phyloP scores from a whole-genome alignment of 176 grass and related monocot species.

The Dendrocalamus sinicus region DNA sequence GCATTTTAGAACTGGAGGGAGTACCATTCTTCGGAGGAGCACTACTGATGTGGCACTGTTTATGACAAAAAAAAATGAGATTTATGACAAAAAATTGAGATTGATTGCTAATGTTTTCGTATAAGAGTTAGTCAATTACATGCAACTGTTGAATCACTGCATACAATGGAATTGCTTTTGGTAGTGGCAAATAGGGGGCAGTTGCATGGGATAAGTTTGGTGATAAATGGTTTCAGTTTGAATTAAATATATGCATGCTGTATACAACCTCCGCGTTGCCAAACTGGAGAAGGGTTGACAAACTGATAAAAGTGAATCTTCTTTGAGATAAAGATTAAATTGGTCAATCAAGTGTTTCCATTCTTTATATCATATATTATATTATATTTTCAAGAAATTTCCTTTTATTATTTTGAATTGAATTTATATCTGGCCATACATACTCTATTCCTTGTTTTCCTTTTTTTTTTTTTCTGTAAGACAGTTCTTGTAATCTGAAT shows the following conservation, averaged over 20 bases:
- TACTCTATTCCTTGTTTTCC: neutral
- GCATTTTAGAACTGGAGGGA: neutral
- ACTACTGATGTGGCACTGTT: conserved; percentile 7
- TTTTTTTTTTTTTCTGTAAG: neutral
- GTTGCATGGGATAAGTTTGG: neutral
- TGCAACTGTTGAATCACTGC: neutral
- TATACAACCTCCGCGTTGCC: conserved; percentile 25
- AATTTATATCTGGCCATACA: neutral
- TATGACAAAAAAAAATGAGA: too few relatives aligned
- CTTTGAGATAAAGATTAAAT: conserved; percentile 12
- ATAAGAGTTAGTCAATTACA: conserved; percentile 4
- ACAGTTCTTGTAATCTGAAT: neutral
- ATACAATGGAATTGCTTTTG: neutral
- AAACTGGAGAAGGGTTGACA: neutral
- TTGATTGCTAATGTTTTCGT: conserved; percentile 12
- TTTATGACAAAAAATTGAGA: neutral
- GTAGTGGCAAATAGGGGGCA: neutral
- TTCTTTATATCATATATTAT: neutral
- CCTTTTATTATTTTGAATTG: conserved; percentile 3
- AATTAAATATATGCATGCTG: conserved; percentile 11
- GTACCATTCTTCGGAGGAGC: neutral
- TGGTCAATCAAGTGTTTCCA: neutral
- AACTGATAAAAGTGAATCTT: conserved; percentile 11
- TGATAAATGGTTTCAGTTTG: conserved; percentile 14
- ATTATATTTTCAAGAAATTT: conserved; percentile 7